phyloP scores from a whole-genome alignment of 768 basidiomycete genomes.

The Flagelloscypha sp. region DNA sequence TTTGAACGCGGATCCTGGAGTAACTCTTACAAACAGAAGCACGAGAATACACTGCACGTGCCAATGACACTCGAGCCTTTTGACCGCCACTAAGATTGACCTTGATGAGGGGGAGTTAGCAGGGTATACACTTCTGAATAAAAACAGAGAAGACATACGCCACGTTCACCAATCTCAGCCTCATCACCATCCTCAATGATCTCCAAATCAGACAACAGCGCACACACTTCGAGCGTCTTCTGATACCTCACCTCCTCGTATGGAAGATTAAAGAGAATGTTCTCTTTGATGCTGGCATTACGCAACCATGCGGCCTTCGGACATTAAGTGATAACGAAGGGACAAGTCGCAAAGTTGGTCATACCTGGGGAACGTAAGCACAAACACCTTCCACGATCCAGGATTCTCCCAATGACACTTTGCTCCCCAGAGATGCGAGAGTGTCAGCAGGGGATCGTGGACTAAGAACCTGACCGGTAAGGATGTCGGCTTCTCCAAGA shows the following conservation, averaged over 20 bases:
- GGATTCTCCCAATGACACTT: constrained; percentile 28
- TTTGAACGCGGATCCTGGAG: neutral
- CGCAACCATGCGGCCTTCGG: constrained; percentile 65
- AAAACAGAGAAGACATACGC: no score
- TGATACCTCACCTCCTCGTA: constrained; percentile 66
- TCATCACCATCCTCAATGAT: constrained; percentile 48
- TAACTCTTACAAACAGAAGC: constrained; percentile 45
- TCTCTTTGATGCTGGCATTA: constrained; percentile 60
- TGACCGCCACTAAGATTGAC: constrained; percentile 44
- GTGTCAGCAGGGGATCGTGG: constrained; percentile 54
- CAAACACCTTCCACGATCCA: constrained; percentile 51
- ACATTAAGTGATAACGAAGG: constrained; percentile 2
- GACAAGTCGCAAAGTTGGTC: constrained; percentile 9
- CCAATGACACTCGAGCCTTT: constrained; percentile 64
- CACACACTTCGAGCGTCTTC: constrained; percentile 66
- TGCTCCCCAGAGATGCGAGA: constrained; percentile 33
- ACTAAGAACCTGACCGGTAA: constrained; percentile 50
- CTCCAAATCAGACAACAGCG: constrained; percentile 41
- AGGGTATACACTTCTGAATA: neutral
- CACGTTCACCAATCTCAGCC: constrained; percentile 52
- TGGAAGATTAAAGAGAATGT: constrained; percentile 77
- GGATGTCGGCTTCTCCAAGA: constrained; percentile 58
- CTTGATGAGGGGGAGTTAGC: constrained; percentile 8
- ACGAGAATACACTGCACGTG: constrained; percentile 85
- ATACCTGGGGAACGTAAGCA: constrained; percentile 53